Evolutionary conservation across 495 filamentous ascomycete genomes (phyloP), one percentile per base, ranked within the genome.

Genomic region (Neurospora sp.): DNA sequence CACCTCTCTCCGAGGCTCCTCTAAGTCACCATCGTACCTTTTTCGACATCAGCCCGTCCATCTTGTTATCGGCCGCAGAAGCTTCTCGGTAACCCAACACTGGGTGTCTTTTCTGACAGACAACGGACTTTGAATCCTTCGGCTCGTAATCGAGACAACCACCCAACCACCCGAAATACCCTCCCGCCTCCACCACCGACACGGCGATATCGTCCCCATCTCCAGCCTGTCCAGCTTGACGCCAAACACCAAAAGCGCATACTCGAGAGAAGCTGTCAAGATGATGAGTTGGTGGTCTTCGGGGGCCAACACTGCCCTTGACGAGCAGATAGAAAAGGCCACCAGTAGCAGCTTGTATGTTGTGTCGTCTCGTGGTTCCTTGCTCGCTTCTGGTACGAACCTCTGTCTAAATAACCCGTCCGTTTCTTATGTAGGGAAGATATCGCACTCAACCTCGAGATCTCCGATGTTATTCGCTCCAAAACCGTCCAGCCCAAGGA

Each of bases 401-500:
- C 74, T 70, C 73, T 75, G 71, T 75, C 77, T 82, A 18, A 27
- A 27, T 27, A 31, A 59, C 74, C 27, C 65, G 12, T 53, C 40
- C 40, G 20, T 53, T 12, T 7, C 69, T 53, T 65, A 35, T 79
- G n/a, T 78, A 97, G 94, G 74, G 95, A 98, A 83, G 94, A 99
- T 81, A 97, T 99, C 79, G 90, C 96, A 22, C 89, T 97, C 73
- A 98, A 97, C 80, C 88, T 99, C 76, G 96, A 99, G 80, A 97
- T 99, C 75, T 97, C 94, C 74, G 96, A 99, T 81, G 86, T 94
- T 75, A 97, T 99, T 76, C 90, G 96, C 76, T 97, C 94, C 71
- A 98, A 98, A 82, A 96, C 94, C 27, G 95, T 99, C 10, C 93
- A 94, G 76, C 94, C 96, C 44, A 97, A 94, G 81, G 96, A 98